Evolutionary conservation across 352 stramenopile species (phyloP).

Genomic region (Lagenidium giganteum): DNA sequence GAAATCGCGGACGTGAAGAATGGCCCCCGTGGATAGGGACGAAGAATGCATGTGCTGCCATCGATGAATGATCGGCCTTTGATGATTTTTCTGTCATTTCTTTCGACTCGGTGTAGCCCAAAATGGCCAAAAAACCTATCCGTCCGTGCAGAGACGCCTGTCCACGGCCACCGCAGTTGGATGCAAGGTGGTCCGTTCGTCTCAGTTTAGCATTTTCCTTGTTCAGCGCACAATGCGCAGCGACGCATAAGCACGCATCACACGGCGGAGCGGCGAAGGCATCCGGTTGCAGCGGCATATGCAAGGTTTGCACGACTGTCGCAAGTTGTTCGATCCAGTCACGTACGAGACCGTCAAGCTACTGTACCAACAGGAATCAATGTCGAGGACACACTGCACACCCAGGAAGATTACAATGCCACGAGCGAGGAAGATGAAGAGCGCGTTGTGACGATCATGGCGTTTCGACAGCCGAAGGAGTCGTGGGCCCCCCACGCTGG

Average conservation of each 20-base stretch:
- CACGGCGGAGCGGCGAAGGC: too few relatives aligned
- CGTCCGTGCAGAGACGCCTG: too few relatives aligned
- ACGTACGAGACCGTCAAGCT: conserved; percentile 1
- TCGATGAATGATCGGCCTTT: too few relatives aligned
- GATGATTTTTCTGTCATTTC: too few relatives aligned
- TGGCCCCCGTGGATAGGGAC: background rate
- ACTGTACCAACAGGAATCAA: conserved; percentile 35
- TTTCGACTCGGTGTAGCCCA: too few relatives aligned
- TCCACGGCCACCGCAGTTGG: too few relatives aligned
- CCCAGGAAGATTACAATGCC: conserved; percentile 7
- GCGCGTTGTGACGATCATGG: conserved; percentile 46
- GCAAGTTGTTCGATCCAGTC: background rate
- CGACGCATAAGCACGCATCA: too few relatives aligned
- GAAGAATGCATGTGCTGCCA: background rate
- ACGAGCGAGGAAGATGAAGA: conserved; percentile 21
- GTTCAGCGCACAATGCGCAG: too few relatives aligned
- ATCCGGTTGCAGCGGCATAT: too few relatives aligned
- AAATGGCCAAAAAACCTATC: too few relatives aligned
- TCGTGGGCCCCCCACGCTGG: conserved; percentile 45
- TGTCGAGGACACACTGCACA: conserved; percentile 45
- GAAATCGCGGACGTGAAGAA: conserved; percentile 21
- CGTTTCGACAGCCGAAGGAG: conserved; percentile 50
- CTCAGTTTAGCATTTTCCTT: too few relatives aligned
- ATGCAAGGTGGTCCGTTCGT: too few relatives aligned
- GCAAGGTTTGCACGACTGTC: background rate